These are phyloP conservation scores for Avena sativa DNA, from an alignment of 176 grass and related monocot genomes.

Conservation along the genomic window DNA sequence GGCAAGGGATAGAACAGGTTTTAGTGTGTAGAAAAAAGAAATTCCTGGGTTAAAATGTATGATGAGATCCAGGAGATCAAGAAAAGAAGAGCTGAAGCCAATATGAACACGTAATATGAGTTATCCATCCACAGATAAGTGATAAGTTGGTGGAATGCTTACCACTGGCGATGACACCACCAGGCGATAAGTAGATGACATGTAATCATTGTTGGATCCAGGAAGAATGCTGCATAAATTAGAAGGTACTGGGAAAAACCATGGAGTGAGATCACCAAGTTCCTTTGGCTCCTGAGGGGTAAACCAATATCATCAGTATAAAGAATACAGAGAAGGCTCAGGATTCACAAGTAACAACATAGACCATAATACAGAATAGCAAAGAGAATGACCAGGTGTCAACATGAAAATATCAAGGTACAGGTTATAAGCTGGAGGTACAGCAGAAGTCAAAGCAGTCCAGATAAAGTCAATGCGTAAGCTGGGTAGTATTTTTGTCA, in stretches of 20 bases:
- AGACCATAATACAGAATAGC: slow-evolving; percentile 11
- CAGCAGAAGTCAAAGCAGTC: not conserved
- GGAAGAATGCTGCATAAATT: slow-evolving; percentile 67
- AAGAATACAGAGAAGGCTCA: not conserved
- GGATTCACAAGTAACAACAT: not conserved
- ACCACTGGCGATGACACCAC: slow-evolving; percentile 92
- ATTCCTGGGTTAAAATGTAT: slow-evolving; percentile 1
- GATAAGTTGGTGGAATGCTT: slow-evolving; percentile 34
- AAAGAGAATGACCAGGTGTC: not conserved
- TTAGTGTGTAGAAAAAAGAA: slow-evolving; percentile 20
- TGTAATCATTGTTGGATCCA: slow-evolving; percentile 86
- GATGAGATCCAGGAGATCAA: slow-evolving; percentile 23
- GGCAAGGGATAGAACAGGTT: not conserved
- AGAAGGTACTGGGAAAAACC: slow-evolving; percentile 84
- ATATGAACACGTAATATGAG: not conserved
- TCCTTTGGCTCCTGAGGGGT: slow-evolving; percentile 58
- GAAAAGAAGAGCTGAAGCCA: slow-evolving; percentile 12
- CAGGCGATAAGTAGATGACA: slow-evolving; percentile 79
- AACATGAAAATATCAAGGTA: slow-evolving; percentile 21
- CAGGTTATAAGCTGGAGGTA: slow-evolving; percentile 6
- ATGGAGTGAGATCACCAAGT: slow-evolving; percentile 73
- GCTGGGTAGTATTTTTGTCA: not conserved
- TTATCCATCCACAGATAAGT: slow-evolving; percentile 1
- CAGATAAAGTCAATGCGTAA: slow-evolving; percentile 14
- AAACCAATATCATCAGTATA: slow-evolving; percentile 21